These are phyloP conservation scores for Cichorium intybus DNA, from an alignment of 140 eudicot genomes.

Conservation along the genomic window DNA sequence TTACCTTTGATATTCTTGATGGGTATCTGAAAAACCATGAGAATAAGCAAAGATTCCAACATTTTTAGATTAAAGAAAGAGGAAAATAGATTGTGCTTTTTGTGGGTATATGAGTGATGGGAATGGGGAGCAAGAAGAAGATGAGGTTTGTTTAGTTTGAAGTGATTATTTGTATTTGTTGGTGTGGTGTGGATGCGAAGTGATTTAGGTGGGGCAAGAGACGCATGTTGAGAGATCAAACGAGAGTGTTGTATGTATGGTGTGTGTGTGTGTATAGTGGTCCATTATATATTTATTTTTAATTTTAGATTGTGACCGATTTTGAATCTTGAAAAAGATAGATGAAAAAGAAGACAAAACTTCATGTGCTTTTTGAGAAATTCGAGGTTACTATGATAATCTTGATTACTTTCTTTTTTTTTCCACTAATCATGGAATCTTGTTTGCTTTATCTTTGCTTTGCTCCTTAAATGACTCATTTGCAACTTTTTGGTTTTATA, in stretches of 20 bases:
- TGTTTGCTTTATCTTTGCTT: constrained; percentile 19
- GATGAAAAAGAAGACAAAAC: constrained; percentile 31
- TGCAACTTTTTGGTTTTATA: constrained; percentile 10
- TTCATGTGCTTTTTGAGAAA: constrained; percentile 28
- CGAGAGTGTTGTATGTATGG: not conserved
- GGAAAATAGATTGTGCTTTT: constrained; percentile 3
- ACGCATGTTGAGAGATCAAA: constrained; percentile 28
- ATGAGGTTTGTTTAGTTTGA: constrained; percentile 21
- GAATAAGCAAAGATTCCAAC: constrained; percentile 39
- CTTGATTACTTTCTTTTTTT: constrained; percentile 16
- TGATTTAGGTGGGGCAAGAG: constrained; percentile 25
- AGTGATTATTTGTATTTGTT: constrained; percentile 26
- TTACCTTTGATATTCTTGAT: constrained; percentile 45
- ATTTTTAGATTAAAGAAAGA: constrained; percentile 36
- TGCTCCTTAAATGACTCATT: constrained; percentile 20
- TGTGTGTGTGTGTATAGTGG: constrained; percentile 13
- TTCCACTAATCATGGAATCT: constrained; percentile 33
- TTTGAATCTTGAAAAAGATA: constrained; percentile 33
- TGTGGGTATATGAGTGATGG: constrained; percentile 28
- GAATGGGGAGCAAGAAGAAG: constrained; percentile 33
- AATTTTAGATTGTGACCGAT: constrained; percentile 4
- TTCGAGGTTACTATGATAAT: constrained; percentile 40
- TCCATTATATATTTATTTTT: not conserved
- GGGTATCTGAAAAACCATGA: constrained; percentile 30
- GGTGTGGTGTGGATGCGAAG: constrained; percentile 55